These are phyloP conservation scores for Sinapis alba DNA, from an alignment of 441 rosid genomes.

Conservation along the genomic window DNA sequence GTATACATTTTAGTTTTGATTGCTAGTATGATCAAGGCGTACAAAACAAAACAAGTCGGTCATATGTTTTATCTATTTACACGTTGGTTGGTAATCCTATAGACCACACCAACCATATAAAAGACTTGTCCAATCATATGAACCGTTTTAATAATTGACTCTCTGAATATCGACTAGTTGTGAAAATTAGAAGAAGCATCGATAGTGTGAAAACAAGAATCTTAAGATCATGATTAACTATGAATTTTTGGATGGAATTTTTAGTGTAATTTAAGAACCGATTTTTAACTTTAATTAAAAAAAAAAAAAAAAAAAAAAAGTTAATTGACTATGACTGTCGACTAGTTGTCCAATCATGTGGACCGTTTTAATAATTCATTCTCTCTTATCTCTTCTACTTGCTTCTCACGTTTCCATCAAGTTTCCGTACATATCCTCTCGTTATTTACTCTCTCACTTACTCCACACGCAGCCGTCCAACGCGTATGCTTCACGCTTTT, in stretches of 20 bases:
- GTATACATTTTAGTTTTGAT: too few relatives aligned
- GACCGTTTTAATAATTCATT: too few relatives aligned
- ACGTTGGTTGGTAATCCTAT: background rate
- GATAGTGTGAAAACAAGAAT: background rate
- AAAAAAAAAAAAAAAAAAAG: too few relatives aligned
- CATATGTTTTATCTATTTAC: background rate
- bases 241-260: too few relatives aligned
- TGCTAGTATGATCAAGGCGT: too few relatives aligned
- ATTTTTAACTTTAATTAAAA: too few relatives aligned
- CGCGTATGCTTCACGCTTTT: background rate
- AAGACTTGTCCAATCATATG: background rate
- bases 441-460: background rate
- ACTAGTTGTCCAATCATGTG: too few relatives aligned
- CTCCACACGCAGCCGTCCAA: slow-evolving; percentile 12
- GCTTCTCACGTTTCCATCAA: background rate
- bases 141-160: background rate
- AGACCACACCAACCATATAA: background rate
- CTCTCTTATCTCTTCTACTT: background rate
- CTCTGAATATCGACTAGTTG: background rate
- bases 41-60: background rate
- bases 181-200: background rate
- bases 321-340: too few relatives aligned
- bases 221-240: too few relatives aligned
- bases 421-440: background rate
- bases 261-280: too few relatives aligned